A percentile compares a stretch with the other conserved stretches of the same genome.
phyloP scores from a whole-genome alignment of 73 alveolate species.

The Tetrahymena thermophila region DNA sequence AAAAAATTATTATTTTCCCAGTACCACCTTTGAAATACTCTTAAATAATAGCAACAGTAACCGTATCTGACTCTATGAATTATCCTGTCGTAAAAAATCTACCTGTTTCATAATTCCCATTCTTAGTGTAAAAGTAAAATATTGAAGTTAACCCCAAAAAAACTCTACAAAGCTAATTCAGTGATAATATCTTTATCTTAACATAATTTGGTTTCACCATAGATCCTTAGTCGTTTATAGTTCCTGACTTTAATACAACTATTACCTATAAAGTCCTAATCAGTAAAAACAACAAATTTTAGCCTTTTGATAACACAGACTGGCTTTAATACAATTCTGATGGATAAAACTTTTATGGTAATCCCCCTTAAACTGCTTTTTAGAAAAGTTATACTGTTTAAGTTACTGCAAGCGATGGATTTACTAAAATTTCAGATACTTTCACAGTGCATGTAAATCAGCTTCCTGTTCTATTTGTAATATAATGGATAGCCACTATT shows the following conservation, averaged over 20 bases:
- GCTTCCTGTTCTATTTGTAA: not conserved
- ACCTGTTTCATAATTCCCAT: not conserved
- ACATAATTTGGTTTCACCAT: not conserved
- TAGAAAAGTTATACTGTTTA: not conserved
- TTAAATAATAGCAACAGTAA: not conserved
- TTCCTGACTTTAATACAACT: not conserved
- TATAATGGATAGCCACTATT: not conserved
- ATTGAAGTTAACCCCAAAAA: not conserved
- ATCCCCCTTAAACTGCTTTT: not conserved
- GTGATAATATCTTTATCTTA: not conserved
- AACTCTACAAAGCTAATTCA: not conserved
- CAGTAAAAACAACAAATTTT: not conserved
- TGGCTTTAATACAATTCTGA: not conserved
- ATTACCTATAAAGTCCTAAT: not conserved
- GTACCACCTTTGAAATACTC: not conserved
- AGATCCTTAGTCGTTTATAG: not conserved
- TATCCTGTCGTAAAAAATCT: not conserved
- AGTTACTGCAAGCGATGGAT: not conserved
- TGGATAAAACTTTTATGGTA: not conserved
- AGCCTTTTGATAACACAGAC: not conserved
- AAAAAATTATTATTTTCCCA: not conserved
- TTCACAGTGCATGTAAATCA: not conserved
- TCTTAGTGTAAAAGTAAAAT: not conserved
- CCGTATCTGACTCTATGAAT: not conserved
- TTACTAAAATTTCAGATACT: not conserved